Base-by-base conservation (phyloP, 140 eudicot species). In the Cichorium intybus region DNA sequence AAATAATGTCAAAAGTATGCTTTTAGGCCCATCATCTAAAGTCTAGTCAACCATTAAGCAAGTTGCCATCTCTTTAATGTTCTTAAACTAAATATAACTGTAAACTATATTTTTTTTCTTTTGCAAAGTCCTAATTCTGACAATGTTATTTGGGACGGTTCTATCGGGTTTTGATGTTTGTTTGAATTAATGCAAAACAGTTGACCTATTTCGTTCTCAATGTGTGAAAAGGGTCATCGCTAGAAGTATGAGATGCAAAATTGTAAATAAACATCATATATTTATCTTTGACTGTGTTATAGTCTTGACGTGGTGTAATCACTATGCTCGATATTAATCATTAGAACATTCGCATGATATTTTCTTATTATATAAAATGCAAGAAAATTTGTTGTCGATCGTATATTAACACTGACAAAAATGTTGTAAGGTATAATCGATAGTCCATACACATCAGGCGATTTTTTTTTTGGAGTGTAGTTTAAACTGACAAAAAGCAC, bases 31-130 rank as follows among this genome's bases (percentile, higher is more conserved):
- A 56, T 24, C 7, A 43, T 43, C 18, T 15, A 43, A 43, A 20
- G 14, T 18, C 14, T 37, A 41, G 79, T 74, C 79, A 66, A 74
- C 69, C 74, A 74, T 66, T 58, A 74, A 58, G 53, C 74, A 74
- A 74, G 74, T 74, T 74, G 79, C 41, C 74, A 50, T 57, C 20
- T 45, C 26, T 10, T 15, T 16, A 28, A 10, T 4, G 3, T 71
- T 4, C 12, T 14, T 31, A 2, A 4, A 41, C 4, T 62, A 23
- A 48, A 7, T 9, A 31, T 41, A 12, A 41, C 17, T 27, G 16
- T 33, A 1, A 6, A 22, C n/a, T n/a, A 0, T 45, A 24, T 24
- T 2, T n/a, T 0, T 14, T 27, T 24, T 8, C 16, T 37, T 7
- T 16, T 27, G 28, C 39, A 51, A 26, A 34, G 0, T 17, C 28